A percentile compares a stretch with the other conserved stretches of the same genome.
These are phyloP conservation scores for Penicillium pulvis DNA, from an alignment of 495 filamentous ascomycete genomes.

Conservation along the genomic window DNA sequence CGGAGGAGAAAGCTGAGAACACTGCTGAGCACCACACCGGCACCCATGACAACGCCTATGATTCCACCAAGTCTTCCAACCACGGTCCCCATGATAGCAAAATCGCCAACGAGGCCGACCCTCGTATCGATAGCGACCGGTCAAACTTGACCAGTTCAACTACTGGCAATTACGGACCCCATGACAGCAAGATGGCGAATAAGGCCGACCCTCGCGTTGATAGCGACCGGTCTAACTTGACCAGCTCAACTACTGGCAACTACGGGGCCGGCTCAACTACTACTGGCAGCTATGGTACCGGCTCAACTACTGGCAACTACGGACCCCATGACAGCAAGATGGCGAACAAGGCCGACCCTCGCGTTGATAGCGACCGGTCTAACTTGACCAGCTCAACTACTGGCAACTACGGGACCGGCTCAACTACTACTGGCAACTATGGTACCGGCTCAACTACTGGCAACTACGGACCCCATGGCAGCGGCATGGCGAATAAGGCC, in stretches of 20 bases:
- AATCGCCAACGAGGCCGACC: slow-evolving; percentile 20
- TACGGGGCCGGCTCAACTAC: too few species aligned
- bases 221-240: too few species aligned
- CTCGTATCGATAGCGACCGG: slow-evolving; percentile 12
- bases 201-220: slow-evolving; percentile 16
- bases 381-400: too few species aligned
- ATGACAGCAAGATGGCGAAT: slow-evolving; percentile 26
- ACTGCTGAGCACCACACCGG: slow-evolving; percentile 1
- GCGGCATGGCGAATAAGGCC: slow-evolving; percentile 23
- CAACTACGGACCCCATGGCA: slow-evolving; percentile 24
- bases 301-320: slow-evolving; percentile 10
- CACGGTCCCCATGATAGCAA: slow-evolving; percentile 27
- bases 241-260: slow-evolving; percentile 5
- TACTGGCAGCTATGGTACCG: too few species aligned
- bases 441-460: slow-evolving; percentile 3
- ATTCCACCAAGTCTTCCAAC: slow-evolving; percentile 20
- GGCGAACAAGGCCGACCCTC: slow-evolving; percentile 18
- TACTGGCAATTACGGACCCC: slow-evolving; percentile 20
- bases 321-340: slow-evolving; percentile 27
- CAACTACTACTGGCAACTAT: too few species aligned
- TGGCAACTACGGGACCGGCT: too few species aligned
- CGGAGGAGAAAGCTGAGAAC: not conserved
- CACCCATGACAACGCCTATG: slow-evolving; percentile 13
- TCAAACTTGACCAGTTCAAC: slow-evolving; percentile 1
- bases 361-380: slow-evolving; percentile 9